Base-by-base conservation (phyloP, 768 basidiomycete genomes). In the Russula olivacea region DNA sequence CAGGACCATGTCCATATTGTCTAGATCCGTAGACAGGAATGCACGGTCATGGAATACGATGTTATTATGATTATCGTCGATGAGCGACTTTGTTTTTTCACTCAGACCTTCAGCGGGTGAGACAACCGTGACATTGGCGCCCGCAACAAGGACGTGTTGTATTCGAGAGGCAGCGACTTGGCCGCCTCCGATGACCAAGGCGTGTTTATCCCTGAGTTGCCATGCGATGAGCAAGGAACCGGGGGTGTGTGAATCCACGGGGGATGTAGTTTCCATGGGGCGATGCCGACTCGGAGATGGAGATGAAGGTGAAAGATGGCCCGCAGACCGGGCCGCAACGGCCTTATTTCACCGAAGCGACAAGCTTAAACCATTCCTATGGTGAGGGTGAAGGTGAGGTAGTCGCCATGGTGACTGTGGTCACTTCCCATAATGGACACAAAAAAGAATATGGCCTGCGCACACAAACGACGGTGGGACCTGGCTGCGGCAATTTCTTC, bases 141-240 rank as follows among this genome's bases (percentile, higher is more conserved):
- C 89, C 10, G 93, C 85, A 58, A 78, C 78, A 67, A 99, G 87
- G 68, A 95, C 81, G 66, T 91, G 89, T 70, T 89, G 87, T 59
- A 98, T 81, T 58, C 97, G 86, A 56, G 90, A 85, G 3, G 93
- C 86, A 2, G 94, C 96, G 55, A 99, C 89, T 62, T 88, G 85
- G 53, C 97, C 97, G 10, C 96, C 97, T 48, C 97, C 97, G 68
- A 98, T 84, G 69, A 98, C 83, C 71, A 98, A 87, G 51, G 97
- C 92, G 21, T 78, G 80, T 68, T 90, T 93, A 68, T 81, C 76
- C 61, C 83, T 85, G 73, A 98, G 88, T 74, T 96, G 94, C 89
- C 92, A 97, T 40, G 97, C 96, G 66, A 98, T 78, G 45, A 98
- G 82, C 50, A 98, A 82, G 1, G 94, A 95, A 8, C 85, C 86